Evolutionary conservation across 805 yeast species (phyloP).

Genomic region (Alloascoidea africana): DNA sequence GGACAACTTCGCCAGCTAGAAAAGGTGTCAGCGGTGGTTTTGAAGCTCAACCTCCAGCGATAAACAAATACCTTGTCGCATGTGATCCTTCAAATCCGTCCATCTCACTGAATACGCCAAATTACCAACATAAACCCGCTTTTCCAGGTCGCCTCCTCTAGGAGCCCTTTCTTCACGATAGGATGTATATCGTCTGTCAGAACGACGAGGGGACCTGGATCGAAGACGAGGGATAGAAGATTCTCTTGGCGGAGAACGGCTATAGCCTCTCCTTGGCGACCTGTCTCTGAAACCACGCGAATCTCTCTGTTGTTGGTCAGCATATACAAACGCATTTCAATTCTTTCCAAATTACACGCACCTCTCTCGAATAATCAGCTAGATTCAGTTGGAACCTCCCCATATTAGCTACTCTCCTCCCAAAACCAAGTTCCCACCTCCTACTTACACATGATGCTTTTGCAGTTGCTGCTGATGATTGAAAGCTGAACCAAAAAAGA

Average conservation of each 20-base stretch:
- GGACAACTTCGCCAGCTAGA: slow-evolving; percentile 43
- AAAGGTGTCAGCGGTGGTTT: slow-evolving; percentile 1
- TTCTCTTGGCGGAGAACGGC: background rate
- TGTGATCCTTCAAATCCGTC: slow-evolving; percentile 22
- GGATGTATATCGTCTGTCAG: slow-evolving; percentile 5
- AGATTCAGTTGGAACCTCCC: too few relatives aligned
- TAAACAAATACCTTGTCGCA: slow-evolving; percentile 13
- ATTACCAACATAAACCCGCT: slow-evolving; percentile 28
- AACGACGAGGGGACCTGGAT: slow-evolving; percentile 13
- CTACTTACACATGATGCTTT: too few relatives aligned
- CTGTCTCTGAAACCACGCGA: slow-evolving; percentile 1
- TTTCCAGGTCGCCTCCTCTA: slow-evolving; percentile 20
- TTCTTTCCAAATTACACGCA: background rate
- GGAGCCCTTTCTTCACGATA: slow-evolving; percentile 5
- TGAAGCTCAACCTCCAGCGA: slow-evolving; percentile 1
- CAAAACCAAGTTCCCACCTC: too few relatives aligned
- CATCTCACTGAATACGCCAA: slow-evolving; percentile 21
- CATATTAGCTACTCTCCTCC: too few relatives aligned
- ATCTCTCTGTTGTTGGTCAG: background rate
- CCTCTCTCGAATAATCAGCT: slow-evolving; percentile 1
- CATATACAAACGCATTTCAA: background rate
- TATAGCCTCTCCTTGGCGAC: slow-evolving; percentile 1
- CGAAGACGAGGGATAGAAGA: slow-evolving; percentile 6
- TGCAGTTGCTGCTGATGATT: too few relatives aligned
- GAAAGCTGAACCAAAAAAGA: too few relatives aligned